phyloP scores from a whole-genome alignment of 306 rosid species.

The Prunus mume region DNA sequence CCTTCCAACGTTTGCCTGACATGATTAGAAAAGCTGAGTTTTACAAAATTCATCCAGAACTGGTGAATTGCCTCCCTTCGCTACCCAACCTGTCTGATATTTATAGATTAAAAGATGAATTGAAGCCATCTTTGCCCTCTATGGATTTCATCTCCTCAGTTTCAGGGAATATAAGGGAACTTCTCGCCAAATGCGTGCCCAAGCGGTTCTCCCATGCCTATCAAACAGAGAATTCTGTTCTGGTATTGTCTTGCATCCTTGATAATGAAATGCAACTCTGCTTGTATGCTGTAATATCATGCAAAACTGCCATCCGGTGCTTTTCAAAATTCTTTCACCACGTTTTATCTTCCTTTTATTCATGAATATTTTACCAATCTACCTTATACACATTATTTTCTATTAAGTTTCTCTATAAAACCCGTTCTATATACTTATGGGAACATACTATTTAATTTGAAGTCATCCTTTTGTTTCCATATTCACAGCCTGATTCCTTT shows the following conservation, averaged over 20 bases:
- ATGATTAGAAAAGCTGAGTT: constrained; percentile 37
- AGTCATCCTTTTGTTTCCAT: background rate
- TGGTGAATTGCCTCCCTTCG: constrained; percentile 47
- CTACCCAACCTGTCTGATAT: constrained; percentile 38
- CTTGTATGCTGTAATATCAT: background rate
- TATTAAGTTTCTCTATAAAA: background rate
- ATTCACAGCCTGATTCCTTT: constrained; percentile 1
- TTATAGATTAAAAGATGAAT: constrained; percentile 20
- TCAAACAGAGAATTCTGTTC: background rate
- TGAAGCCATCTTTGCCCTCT: constrained; percentile 35
- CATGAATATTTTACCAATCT: background rate
- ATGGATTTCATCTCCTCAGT: constrained; percentile 37
- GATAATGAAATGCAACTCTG: background rate
- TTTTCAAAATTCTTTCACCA: background rate
- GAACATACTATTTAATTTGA: background rate
- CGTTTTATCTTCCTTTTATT: background rate
- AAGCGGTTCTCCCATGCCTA: constrained; percentile 23
- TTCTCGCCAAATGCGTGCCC: constrained; percentile 46
- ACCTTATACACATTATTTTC: background rate
- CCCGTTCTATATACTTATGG: background rate
- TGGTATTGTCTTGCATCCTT: constrained; percentile 26
- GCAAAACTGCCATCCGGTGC: background rate
- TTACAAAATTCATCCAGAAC: constrained; percentile 40
- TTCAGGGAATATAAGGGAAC: constrained; percentile 39
- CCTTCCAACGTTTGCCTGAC: constrained; percentile 36